A percentile compares a stretch with the other conserved stretches of the same genome.
Conservation (phyloP, 768 basidiomycete species). For the Pleurotus giganteus region DNA sequence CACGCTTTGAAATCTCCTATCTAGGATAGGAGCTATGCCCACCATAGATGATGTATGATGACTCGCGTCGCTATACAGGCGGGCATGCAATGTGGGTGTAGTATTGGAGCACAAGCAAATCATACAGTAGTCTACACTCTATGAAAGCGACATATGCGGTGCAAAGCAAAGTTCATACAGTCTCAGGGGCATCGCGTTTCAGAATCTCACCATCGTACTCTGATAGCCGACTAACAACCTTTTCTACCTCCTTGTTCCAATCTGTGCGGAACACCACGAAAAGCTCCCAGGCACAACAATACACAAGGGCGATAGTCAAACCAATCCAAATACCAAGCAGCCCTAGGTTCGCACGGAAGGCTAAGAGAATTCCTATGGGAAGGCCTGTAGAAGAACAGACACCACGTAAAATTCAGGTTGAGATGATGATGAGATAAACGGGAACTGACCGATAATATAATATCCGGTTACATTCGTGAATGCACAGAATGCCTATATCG, state of each 20-base stretch:
- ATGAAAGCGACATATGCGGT: no score
- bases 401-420: neutral
- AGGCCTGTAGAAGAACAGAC: constrained; percentile 36
- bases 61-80: no score
- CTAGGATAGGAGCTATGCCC: no score
- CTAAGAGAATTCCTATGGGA: constrained; percentile 59
- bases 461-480: constrained; percentile 59
- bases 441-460: constrained; percentile 32
- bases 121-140: no score
- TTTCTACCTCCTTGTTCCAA: constrained; percentile 51
- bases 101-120: no score
- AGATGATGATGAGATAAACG: no score
- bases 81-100: no score
- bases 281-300: constrained; percentile 36
- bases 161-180: no score
- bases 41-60: no score
- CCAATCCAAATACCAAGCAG: constrained; percentile 69
- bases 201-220: neutral
- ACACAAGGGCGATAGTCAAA: constrained; percentile 46
- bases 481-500: constrained; percentile 43
- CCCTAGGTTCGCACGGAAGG: constrained; percentile 42
- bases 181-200: neutral
- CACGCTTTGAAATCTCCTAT: no score
- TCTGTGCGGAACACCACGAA: constrained; percentile 41
- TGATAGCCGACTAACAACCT: constrained; percentile 24